A percentile compares a stretch with the other conserved stretches of the same genome.
These are phyloP conservation scores for Tylopilus sp. DNA, from an alignment of 1,284 basidiomycete genomes.

Conservation along the genomic window DNA sequence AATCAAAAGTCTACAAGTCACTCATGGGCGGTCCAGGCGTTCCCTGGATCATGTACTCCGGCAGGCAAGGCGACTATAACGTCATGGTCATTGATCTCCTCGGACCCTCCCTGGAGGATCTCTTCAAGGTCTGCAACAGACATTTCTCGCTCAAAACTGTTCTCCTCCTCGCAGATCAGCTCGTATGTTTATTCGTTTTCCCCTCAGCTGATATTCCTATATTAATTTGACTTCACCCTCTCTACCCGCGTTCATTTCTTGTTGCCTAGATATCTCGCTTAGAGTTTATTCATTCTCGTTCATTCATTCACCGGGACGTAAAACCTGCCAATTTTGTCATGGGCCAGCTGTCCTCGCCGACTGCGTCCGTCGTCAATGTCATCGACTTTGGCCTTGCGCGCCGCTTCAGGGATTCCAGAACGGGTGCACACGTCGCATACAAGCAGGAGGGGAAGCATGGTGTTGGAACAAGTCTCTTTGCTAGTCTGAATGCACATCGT, in stretches of 20 bases:
- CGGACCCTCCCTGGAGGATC: slow-evolving; percentile 89
- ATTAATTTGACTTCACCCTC: slow-evolving; percentile 10
- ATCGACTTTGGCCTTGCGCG: slow-evolving; percentile 98
- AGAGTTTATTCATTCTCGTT: slow-evolving; percentile 71
- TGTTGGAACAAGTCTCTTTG: slow-evolving; percentile 93
- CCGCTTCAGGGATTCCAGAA: slow-evolving; percentile 87
- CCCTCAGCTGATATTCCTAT: neutral
- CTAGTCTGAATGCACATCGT: slow-evolving; percentile 91
- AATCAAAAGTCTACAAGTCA: slow-evolving; percentile 89
- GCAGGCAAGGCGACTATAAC: slow-evolving; percentile 93
- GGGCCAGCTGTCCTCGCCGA: slow-evolving; percentile 50
- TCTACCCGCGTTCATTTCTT: slow-evolving; percentile 19
- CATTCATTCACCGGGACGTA: slow-evolving; percentile 88
- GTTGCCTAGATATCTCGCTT: slow-evolving; percentile 62
- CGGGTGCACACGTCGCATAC: slow-evolving; percentile 87
- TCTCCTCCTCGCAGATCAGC: slow-evolving; percentile 86
- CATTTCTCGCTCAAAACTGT: slow-evolving; percentile 93
- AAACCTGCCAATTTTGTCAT: slow-evolving; percentile 96
- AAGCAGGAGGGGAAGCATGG: slow-evolving; percentile 82
- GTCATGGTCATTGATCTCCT: slow-evolving; percentile 96
- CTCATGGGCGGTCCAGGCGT: slow-evolving; percentile 92
- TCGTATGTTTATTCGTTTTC: slow-evolving; percentile 49
- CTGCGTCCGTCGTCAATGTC: slow-evolving; percentile 70
- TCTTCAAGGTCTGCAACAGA: slow-evolving; percentile 94
- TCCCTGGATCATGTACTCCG: slow-evolving; percentile 94